phyloP scores from a whole-genome alignment of 129 eudicot species.

The Saposhnikovia divaricata region DNA sequence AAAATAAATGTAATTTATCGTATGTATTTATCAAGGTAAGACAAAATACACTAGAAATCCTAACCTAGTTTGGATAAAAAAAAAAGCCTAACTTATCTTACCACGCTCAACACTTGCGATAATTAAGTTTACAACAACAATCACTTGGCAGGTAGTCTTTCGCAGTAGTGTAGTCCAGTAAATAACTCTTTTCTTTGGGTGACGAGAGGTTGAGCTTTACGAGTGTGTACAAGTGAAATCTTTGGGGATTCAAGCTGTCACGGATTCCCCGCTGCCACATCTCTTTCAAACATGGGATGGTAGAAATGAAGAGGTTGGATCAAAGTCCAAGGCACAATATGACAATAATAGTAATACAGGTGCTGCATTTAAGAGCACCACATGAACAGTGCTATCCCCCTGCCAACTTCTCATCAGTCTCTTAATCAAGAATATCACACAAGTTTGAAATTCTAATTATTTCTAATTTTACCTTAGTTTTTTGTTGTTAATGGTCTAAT shows the following conservation, averaged over 20 bases:
- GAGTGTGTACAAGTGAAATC: neutral
- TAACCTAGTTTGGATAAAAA: too few species aligned
- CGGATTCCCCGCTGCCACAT: neutral
- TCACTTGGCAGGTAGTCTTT: too few species aligned
- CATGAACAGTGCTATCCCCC: neutral
- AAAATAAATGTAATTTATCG: too few species aligned
- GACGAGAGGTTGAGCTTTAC: too few species aligned
- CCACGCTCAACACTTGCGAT: too few species aligned
- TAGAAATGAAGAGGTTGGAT: neutral
- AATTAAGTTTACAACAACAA: too few species aligned
- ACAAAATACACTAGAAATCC: too few species aligned
- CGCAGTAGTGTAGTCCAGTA: too few species aligned
- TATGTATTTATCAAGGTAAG: too few species aligned
- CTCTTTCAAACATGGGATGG: conserved; percentile 1
- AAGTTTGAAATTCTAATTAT: neutral
- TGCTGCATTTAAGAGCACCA: conserved; percentile 4
- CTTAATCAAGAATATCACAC: neutral
- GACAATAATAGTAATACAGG: neutral
- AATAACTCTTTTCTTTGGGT: too few species aligned
- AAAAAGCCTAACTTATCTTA: too few species aligned
- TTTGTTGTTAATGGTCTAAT: too few species aligned
- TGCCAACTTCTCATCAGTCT: neutral
- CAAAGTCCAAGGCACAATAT: neutral
- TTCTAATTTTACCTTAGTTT: neutral
- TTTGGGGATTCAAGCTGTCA: neutral